A percentile compares a stretch with the other conserved stretches of the same genome.
These are phyloP conservation scores for Parastagonospora nodorum DNA, from an alignment of 2,329 filamentous ascomycete genomes.

Conservation along the genomic window DNA sequence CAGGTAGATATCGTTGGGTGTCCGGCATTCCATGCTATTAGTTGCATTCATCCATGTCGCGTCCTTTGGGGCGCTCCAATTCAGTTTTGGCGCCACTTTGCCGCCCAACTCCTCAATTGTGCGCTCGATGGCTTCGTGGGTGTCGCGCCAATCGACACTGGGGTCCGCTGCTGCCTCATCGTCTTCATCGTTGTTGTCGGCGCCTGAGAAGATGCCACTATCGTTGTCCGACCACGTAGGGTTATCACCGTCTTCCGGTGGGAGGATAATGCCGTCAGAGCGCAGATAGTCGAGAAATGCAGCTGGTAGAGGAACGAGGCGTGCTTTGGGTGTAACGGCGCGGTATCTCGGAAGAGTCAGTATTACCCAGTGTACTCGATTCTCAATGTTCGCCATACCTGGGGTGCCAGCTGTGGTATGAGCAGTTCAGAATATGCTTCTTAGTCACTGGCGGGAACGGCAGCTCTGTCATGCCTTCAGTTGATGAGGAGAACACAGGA, in stretches of 20 bases:
- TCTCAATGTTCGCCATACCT: slow-evolving; percentile 53
- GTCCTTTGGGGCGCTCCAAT: slow-evolving; percentile 97
- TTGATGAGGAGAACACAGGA: slow-evolving; percentile 3
- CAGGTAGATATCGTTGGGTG: slow-evolving; percentile 89
- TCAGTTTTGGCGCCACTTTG: slow-evolving; percentile 87
- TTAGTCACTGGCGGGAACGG: slow-evolving; percentile 84
- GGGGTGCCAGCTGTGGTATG: slow-evolving; percentile 90
- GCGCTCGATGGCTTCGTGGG: slow-evolving; percentile 76
- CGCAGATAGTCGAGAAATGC: slow-evolving; percentile 85
- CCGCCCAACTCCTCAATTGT: slow-evolving; percentile 83
- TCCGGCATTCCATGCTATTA: slow-evolving; percentile 90
- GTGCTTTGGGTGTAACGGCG: slow-evolving; percentile 79
- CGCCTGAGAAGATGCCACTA: slow-evolving; percentile 56
- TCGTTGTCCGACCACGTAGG: slow-evolving; percentile 55
- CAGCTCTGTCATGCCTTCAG: slow-evolving; percentile 47
- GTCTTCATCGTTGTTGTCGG: slow-evolving; percentile 53
- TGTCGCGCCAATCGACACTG: slow-evolving; percentile 65
- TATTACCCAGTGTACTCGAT: not conserved
- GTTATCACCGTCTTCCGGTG: slow-evolving; percentile 64
- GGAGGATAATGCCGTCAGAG: slow-evolving; percentile 89
- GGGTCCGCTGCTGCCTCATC: slow-evolving; percentile 66
- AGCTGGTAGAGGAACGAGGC: slow-evolving; percentile 75
- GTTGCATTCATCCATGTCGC: slow-evolving; percentile 86
- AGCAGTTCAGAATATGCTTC: slow-evolving; percentile 90
- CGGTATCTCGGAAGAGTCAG: slow-evolving; percentile 65